phyloP scores from a whole-genome alignment of 1,139 yeast species.

The Pneumocystis wakefieldiae region DNA sequence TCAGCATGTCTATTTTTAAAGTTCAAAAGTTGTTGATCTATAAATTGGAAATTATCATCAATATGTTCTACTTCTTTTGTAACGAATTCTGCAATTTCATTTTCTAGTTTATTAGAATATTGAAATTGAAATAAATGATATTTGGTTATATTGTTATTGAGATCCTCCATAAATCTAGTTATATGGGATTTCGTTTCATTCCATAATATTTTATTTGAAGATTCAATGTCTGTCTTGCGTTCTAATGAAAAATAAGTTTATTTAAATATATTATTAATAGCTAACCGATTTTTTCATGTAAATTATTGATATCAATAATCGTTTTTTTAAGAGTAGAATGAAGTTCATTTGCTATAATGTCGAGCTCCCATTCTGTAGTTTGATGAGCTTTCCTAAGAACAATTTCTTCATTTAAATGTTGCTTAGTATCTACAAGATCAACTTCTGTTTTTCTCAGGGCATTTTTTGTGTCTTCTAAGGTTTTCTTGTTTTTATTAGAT shows the following conservation, averaged over 20 bases:
- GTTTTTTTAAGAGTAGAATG: constrained; percentile 20
- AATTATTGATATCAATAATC: constrained; percentile 17
- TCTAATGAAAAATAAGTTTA: constrained; percentile 3
- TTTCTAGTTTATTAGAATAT: constrained; percentile 1
- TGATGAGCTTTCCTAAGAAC: constrained; percentile 22
- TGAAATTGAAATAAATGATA: not conserved
- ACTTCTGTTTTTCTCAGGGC: constrained; percentile 16
- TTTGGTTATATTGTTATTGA: not conserved
- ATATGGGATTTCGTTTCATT: not conserved
- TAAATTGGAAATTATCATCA: constrained; percentile 11
- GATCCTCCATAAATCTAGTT: not conserved
- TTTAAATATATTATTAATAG: not conserved
- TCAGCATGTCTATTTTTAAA: constrained; percentile 10
- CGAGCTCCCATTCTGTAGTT: constrained; percentile 21
- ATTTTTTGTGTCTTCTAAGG: constrained; percentile 15
- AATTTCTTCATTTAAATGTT: constrained; percentile 18
- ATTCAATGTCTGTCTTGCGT: not conserved
- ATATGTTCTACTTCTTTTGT: constrained; percentile 13
- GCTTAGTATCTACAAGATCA: constrained; percentile 11
- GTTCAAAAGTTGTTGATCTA: constrained; percentile 12
- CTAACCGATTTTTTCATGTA: constrained; percentile 18
- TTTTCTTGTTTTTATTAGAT: constrained; percentile 12
- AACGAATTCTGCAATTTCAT: constrained; percentile 10
- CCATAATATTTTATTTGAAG: not conserved
- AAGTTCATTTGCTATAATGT: constrained; percentile 20